phyloP scores from a whole-genome alignment of 345 rosid genomes.

The Pistacia atlantica region DNA sequence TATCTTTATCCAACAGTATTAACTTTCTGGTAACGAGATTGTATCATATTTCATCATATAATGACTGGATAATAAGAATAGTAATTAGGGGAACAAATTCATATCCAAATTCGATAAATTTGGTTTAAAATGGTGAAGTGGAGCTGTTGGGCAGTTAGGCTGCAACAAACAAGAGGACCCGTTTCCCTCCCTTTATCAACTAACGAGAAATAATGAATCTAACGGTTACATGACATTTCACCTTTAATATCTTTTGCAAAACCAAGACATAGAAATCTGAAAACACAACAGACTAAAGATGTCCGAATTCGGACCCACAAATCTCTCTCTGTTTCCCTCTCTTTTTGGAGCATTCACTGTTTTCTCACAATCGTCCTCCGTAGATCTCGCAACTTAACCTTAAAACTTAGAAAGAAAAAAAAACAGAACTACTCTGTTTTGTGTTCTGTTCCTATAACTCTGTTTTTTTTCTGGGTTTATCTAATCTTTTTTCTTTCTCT shows the following conservation, averaged over 20 bases:
- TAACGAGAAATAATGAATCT: slow-evolving; percentile 11
- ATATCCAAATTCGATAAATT: too few species aligned
- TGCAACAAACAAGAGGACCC: slow-evolving; percentile 6
- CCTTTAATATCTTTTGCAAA: slow-evolving; percentile 25
- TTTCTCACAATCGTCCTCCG: slow-evolving; percentile 28
- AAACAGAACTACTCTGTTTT: slow-evolving; percentile 10
- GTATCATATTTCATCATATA: too few species aligned
- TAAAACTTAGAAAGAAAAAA: not conserved
- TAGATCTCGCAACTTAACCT: slow-evolving; percentile 45
- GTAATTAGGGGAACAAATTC: too few species aligned
- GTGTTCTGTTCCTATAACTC: slow-evolving; percentile 11
- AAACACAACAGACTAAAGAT: slow-evolving; percentile 18
- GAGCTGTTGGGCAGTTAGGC: slow-evolving; percentile 22
- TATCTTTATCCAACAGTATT: too few species aligned
- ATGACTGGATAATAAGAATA: too few species aligned
- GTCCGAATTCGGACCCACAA: slow-evolving; percentile 49
- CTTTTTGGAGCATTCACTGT: slow-evolving; percentile 29
- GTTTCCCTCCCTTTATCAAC: slow-evolving; percentile 23
- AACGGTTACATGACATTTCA: slow-evolving; percentile 23
- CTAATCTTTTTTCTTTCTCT: not conserved
- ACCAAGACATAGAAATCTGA: slow-evolving; percentile 20
- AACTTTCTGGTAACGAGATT: too few species aligned
- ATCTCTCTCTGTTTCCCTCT: slow-evolving; percentile 32
- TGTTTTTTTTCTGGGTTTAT: slow-evolving; percentile 13
- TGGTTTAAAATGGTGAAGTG: not conserved